phyloP scores from a whole-genome alignment of 2,329 filamentous ascomycete species.

The Corinectria fuckeliana region DNA sequence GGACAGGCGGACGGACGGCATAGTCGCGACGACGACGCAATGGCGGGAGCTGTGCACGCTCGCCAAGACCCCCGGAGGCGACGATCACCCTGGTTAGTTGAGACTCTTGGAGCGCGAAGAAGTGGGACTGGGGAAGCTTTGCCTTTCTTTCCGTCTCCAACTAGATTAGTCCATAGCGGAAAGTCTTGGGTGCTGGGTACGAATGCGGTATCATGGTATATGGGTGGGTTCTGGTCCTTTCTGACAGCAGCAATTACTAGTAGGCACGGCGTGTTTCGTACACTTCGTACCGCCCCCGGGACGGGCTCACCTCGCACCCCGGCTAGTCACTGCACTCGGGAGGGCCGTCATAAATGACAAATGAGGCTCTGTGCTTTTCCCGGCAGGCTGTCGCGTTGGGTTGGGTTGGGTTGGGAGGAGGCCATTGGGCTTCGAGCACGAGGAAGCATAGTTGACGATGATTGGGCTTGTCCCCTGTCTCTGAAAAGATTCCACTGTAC shows the following conservation, averaged over 20 bases:
- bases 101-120: conserved; percentile 8
- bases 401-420: conserved; percentile 13
- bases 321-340: conserved; percentile 15
- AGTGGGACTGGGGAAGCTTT: conserved; percentile 16
- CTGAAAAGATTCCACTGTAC: too few relatives aligned
- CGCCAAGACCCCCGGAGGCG: conserved; percentile 32
- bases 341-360: conserved; percentile 12
- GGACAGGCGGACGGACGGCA: too few relatives aligned
- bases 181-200: too few relatives aligned
- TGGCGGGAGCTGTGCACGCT: conserved; percentile 26
- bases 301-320: not conserved
- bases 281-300: too few relatives aligned
- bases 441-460: not conserved
- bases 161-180: too few relatives aligned
- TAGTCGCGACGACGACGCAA: conserved; percentile 35
- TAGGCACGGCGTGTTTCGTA: not conserved
- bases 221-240: too few relatives aligned
- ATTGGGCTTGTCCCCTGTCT: conserved; percentile 2
- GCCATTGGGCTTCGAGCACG: not conserved
- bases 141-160: too few relatives aligned
- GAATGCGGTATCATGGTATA: too few relatives aligned
- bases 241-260: too few relatives aligned
- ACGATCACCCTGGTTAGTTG: conserved; percentile 33
- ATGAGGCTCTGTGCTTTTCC: conserved; percentile 23
- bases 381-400: conserved; percentile 1